Percentiles rank a stretch among this genome's conserved stretches.
Evolutionary conservation across 2,329 filamentous ascomycete species (phyloP).

Genomic region (Penicillium sp.): DNA sequence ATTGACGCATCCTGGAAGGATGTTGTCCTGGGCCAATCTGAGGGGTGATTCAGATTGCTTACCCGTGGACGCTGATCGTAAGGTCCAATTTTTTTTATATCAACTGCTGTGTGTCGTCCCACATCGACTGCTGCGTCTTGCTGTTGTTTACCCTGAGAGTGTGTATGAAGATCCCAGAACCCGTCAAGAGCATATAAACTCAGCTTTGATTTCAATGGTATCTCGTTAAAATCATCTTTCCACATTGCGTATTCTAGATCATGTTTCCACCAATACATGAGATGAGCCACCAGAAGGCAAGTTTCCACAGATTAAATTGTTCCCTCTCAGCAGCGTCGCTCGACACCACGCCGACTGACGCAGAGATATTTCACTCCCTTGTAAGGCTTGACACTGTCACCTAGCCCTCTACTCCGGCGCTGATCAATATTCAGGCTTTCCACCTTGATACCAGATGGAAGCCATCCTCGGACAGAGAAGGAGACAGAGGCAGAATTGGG

Average conservation of each 20-base stretch:
- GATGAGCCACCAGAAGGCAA: background rate
- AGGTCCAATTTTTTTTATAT: too few relatives aligned
- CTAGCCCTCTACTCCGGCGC: constrained; percentile 80
- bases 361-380: constrained; percentile 98
- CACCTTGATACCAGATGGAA: constrained; percentile 63
- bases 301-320: background rate
- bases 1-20: too few relatives aligned
- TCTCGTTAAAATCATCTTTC: constrained; percentile 3
- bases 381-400: constrained; percentile 87
- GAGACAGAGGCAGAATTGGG: constrained; percentile 73
- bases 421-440: constrained; percentile 62
- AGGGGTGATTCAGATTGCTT: too few relatives aligned
- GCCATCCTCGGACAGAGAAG: constrained; percentile 60
- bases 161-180: too few relatives aligned
- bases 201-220: constrained; percentile 1
- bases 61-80: too few relatives aligned
- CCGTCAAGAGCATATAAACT: background rate
- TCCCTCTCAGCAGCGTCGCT: constrained; percentile 37
- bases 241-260: background rate
- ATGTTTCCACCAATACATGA: background rate
- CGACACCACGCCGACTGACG: constrained; percentile 57
- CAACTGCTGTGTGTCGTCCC: too few relatives aligned
- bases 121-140: too few relatives aligned
- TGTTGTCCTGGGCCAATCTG: too few relatives aligned
- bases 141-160: too few relatives aligned